Conservation (phyloP, 2,329 filamentous ascomycete species). For the Penicillium corylophilum region DNA sequence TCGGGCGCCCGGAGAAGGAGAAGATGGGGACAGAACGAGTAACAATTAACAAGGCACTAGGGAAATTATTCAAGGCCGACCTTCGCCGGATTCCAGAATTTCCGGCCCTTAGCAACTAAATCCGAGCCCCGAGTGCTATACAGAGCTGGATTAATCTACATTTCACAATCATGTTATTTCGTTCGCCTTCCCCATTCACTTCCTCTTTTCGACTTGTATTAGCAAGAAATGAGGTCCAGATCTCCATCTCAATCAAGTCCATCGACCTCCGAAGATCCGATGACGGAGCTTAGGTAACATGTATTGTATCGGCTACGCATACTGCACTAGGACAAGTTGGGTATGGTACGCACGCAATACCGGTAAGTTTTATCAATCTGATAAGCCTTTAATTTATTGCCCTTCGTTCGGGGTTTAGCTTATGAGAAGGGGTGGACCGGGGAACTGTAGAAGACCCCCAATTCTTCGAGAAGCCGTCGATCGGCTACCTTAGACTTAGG, state of each 20-base stretch:
- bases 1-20: conserved; percentile 5
- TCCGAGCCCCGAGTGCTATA: neutral
- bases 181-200: neutral
- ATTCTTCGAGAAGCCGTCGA: conserved; percentile 10
- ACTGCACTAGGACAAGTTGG: neutral
- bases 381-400: conserved; percentile 2
- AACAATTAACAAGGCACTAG: conserved; percentile 6
- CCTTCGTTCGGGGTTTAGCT: neutral
- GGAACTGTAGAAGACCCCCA: neutral
- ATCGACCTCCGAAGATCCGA: conserved; percentile 16
- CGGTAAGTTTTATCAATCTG: conserved; percentile 17
- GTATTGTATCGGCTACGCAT: conserved; percentile 3
- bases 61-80: conserved; percentile 17
- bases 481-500: neutral
- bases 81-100: conserved; percentile 16
- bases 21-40: conserved; percentile 1
- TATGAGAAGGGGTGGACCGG: neutral
- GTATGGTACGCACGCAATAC: conserved; percentile 4
- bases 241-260: neutral
- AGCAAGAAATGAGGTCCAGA: neutral
- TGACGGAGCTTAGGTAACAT: conserved; percentile 18
- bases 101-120: neutral
- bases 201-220: neutral
- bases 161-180: neutral
- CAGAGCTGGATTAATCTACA: neutral